A percentile compares a stretch with the other conserved stretches of the same genome.
Conservation (phyloP, 805 yeast species). For the Barnettozyma pratensis region DNA sequence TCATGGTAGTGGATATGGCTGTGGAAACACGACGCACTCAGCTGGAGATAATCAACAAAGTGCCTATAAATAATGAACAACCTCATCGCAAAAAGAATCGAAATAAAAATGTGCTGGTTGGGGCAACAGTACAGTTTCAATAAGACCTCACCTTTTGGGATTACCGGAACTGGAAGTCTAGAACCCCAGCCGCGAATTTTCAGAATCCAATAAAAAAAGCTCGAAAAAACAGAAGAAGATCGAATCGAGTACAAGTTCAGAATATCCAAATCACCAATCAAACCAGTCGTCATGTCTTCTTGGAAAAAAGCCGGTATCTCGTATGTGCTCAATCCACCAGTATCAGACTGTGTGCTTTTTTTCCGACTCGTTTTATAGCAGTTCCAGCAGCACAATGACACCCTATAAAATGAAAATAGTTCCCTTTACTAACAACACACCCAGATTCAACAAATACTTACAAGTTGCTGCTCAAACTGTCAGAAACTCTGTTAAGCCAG, state of each 20-base stretch:
- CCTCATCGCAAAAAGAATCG: background rate
- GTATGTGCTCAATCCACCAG: slow-evolving; percentile 29
- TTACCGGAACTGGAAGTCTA: slow-evolving; percentile 17
- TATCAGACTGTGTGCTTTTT: no score
- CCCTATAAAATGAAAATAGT: background rate
- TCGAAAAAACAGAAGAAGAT: background rate
- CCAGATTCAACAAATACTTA: slow-evolving; percentile 76
- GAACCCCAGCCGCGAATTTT: no score
- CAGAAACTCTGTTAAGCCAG: slow-evolving; percentile 85
- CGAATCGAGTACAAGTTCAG: background rate
- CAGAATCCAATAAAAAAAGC: slow-evolving; percentile 3
- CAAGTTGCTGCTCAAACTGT: slow-evolving; percentile 86
- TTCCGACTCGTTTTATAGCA: background rate
- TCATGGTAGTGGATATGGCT: slow-evolving; percentile 23
- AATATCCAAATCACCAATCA: background rate
- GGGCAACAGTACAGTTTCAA: background rate
- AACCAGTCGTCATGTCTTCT: slow-evolving; percentile 37
- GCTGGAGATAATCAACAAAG: background rate
- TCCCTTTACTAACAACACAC: slow-evolving; percentile 8
- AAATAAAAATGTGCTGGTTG: background rate
- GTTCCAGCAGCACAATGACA: background rate
- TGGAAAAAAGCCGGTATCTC: slow-evolving; percentile 68
- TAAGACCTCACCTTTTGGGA: background rate
- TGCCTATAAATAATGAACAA: background rate
- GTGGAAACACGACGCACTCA: no score